Base-by-base conservation (phyloP, 495 filamentous ascomycete species). In the Penicillium diatomitis region DNA sequence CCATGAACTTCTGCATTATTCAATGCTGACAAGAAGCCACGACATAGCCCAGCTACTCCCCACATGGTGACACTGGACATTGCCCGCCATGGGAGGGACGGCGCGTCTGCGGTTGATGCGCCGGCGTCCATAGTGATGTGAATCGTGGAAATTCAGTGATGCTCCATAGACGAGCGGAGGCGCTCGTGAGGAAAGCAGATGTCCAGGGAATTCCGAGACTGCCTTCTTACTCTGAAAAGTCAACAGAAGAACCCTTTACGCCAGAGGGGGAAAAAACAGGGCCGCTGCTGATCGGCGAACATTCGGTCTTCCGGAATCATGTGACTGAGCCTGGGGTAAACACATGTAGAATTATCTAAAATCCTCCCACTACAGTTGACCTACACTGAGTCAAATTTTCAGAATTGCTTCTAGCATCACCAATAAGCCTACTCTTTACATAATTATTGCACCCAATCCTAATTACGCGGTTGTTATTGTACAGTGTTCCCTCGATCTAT, bases 1-100 rank as follows among this genome's bases (percentile, higher is more conserved):
- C 90, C 90, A 58, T 79, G 72, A 2, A 83, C 77, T 54, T 92
- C 82, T 28, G 70, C 66, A 31, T 62, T 63, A 49, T 66, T 74
- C 28, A 69, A 54, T 3, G 46, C 54, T 37, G 65, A 69, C 38
- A 78, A 58, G 43, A 77, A 78, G 31, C 60, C 62, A n/a, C 74
- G 70, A 53, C 71, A 75, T 30, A 77, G 47, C 9, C 64, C 62
- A 11, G 69, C 72, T 12, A 75, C 66, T 34, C 66, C 68, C 50
- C 67, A 64, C 53, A 75, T 72, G 3, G 69, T 72, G 44, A 59
- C 61, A 12, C 68, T 69, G 41, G 70, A 71, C 44, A 59, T 48
- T 28, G 60, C 51, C 62, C 68, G 66, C 72, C 72, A 75, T n/a
- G 65, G 53, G 36, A 65, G 52, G 28, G 70, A 73, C 41, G 72